These are phyloP conservation scores for Amniculicola lignicola DNA, from an alignment of 495 filamentous ascomycete species.

Conservation along the genomic window DNA sequence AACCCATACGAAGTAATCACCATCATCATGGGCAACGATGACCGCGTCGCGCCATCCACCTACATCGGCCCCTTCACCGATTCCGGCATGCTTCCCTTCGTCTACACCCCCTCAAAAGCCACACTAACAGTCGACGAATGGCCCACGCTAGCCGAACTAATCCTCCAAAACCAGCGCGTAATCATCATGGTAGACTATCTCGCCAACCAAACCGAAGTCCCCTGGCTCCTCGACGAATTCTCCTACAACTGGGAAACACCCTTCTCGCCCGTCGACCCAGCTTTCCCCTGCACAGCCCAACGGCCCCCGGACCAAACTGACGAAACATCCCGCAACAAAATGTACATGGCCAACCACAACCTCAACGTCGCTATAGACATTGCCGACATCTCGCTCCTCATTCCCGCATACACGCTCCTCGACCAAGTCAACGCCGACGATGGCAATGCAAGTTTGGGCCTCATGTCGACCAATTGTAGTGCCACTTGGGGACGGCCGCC, in stretches of 20 bases:
- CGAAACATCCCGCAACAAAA: conserved; percentile 53
- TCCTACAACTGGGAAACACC: conserved; percentile 64
- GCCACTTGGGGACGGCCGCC: conserved; percentile 70
- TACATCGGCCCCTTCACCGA: conserved; percentile 52
- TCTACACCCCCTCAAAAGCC: conserved; percentile 64
- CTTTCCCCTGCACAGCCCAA: conserved; percentile 59
- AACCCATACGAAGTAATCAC: conserved; percentile 89
- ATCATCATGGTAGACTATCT: conserved; percentile 75
- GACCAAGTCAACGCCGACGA: conserved; percentile 65
- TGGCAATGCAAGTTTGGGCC: conserved; percentile 58
- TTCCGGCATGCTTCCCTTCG: conserved; percentile 64
- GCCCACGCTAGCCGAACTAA: conserved; percentile 79
- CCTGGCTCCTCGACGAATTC: conserved; percentile 65
- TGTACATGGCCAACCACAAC: conserved; percentile 93
- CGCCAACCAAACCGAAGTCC: conserved; percentile 71
- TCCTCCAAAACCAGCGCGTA: conserved; percentile 60
- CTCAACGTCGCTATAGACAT: conserved; percentile 65
- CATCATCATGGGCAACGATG: conserved; percentile 71
- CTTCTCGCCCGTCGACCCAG: conserved; percentile 56
- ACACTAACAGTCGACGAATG: conserved; percentile 71
- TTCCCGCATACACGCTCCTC: conserved; percentile 66
- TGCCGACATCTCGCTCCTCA: conserved; percentile 57
- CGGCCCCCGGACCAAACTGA: conserved; percentile 58
- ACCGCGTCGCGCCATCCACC: conserved; percentile 39
- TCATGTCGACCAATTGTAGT: conserved; percentile 66